These are phyloP conservation scores for Verticillium tricorpus DNA, from an alignment of 2,329 filamentous ascomycete species.

Conservation along the genomic window DNA sequence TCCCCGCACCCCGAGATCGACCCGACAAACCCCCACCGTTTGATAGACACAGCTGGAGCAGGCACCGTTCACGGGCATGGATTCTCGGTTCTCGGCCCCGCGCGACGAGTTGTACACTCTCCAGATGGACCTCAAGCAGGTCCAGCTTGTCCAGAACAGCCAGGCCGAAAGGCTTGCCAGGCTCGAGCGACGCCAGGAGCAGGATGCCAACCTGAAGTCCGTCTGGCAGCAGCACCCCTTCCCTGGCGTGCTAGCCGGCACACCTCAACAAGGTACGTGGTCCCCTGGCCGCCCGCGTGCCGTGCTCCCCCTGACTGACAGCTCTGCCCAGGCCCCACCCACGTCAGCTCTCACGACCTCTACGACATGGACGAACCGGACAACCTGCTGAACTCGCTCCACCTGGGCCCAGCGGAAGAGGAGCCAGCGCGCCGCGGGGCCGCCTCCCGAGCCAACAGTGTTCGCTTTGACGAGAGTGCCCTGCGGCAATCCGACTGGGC, in stretches of 20 bases:
- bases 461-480: constrained; percentile 94
- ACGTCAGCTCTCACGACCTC: constrained; percentile 74
- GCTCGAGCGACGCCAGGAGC: constrained; percentile 63
- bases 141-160: constrained; percentile 58
- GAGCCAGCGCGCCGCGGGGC: constrained; percentile 80
- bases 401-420: constrained; percentile 77
- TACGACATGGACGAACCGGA: constrained; percentile 88
- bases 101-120: constrained; percentile 64
- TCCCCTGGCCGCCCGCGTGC: background rate
- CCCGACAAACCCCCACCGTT: background rate
- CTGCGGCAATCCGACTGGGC: constrained; percentile 84
- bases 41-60: background rate
- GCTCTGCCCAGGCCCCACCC: constrained; percentile 62
- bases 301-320: constrained; percentile 13
- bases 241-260: constrained; percentile 76
- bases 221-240: constrained; percentile 93
- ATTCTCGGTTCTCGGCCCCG: constrained; percentile 54
- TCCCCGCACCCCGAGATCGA: background rate
- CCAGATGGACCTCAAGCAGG: constrained; percentile 67
- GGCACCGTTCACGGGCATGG: constrained; percentile 45
- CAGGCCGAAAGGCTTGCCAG: constrained; percentile 58
- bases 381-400: constrained; percentile 73
- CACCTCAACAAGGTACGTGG: constrained; percentile 76
- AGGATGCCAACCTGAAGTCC: constrained; percentile 69
- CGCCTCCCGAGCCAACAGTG: constrained; percentile 90